phyloP scores from a whole-genome alignment of 2,329 filamentous ascomycete species.

The Cladobotryum protrusum region DNA sequence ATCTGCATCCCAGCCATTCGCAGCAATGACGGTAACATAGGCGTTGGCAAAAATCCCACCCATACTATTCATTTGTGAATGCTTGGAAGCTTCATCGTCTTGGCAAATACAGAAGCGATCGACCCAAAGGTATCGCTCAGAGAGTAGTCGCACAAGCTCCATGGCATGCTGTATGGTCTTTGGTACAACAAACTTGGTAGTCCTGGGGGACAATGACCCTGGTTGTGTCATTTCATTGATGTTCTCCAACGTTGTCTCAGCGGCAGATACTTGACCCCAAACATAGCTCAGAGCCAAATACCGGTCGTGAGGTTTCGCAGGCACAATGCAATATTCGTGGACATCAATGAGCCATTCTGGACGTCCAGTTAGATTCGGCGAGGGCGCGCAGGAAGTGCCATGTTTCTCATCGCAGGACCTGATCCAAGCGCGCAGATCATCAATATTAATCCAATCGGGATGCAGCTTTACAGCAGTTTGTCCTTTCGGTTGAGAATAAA shows the following conservation, averaged over 20 bases:
- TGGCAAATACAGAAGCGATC: neutral
- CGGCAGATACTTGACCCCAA: neutral
- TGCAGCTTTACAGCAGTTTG: neutral
- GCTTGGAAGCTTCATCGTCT: neutral
- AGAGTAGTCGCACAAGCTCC: conserved; percentile 8
- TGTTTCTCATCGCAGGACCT: neutral
- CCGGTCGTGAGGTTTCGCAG: neutral
- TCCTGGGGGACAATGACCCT: neutral
- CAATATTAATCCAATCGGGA: neutral
- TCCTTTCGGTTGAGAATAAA: neutral
- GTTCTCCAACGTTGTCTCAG: neutral
- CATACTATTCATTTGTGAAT: neutral
- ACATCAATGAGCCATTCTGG: neutral
- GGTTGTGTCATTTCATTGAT: neutral
- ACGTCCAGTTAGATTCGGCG: neutral
- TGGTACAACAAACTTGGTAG: neutral
- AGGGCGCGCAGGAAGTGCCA: neutral
- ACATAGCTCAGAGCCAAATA: neutral
- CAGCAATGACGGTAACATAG: neutral
- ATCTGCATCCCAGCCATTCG: neutral
- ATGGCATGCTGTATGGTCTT: conserved; percentile 6
- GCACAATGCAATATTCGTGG: neutral
- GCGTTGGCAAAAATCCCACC: neutral
- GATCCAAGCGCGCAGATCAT: neutral
- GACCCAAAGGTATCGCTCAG: neutral